These are phyloP conservation scores for Tolypocladium amazonense DNA, from an alignment of 2,329 filamentous ascomycete species.

Conservation along the genomic window DNA sequence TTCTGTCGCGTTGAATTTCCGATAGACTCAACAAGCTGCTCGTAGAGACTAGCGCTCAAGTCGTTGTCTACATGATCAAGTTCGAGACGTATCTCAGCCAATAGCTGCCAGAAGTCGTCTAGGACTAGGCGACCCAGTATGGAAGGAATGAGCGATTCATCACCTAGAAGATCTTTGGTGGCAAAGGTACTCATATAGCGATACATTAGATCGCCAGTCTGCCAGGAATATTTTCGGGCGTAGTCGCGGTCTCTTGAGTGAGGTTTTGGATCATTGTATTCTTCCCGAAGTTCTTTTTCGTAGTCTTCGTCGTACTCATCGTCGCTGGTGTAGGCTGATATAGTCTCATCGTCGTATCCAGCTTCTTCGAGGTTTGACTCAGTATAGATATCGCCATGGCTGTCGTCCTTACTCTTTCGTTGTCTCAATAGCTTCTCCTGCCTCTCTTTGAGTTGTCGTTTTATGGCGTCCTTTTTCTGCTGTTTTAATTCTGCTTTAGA, in stretches of 20 bases:
- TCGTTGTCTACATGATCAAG: constrained; percentile 15
- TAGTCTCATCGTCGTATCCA: constrained; percentile 1
- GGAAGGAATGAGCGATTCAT: constrained; percentile 4
- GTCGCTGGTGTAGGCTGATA: constrained; percentile 8
- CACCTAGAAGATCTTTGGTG: constrained; percentile 2
- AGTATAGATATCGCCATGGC: not conserved
- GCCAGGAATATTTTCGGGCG: constrained; percentile 14
- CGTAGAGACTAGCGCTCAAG: constrained; percentile 11
- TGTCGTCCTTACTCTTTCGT: not conserved
- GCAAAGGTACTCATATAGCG: constrained; percentile 10
- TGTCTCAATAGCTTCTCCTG: constrained; percentile 1
- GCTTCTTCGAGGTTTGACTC: not conserved
- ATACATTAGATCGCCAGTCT: constrained; percentile 11
- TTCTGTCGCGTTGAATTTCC: constrained; percentile 13
- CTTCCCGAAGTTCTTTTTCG: constrained; percentile 4
- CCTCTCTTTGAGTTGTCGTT: constrained; percentile 3
- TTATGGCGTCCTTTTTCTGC: constrained; percentile 7
- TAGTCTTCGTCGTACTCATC: constrained; percentile 13
- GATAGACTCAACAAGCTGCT: constrained; percentile 12
- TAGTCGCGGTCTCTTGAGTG: constrained; percentile 13
- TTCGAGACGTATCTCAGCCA: constrained; percentile 13
- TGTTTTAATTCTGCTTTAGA: constrained; percentile 6
- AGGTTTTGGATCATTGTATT: constrained; percentile 10
- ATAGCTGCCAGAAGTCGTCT: constrained; percentile 15
- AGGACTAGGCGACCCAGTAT: constrained; percentile 10